phyloP scores from a whole-genome alignment of 192 early-diverging fungal species.

The Podila epicladia region DNA sequence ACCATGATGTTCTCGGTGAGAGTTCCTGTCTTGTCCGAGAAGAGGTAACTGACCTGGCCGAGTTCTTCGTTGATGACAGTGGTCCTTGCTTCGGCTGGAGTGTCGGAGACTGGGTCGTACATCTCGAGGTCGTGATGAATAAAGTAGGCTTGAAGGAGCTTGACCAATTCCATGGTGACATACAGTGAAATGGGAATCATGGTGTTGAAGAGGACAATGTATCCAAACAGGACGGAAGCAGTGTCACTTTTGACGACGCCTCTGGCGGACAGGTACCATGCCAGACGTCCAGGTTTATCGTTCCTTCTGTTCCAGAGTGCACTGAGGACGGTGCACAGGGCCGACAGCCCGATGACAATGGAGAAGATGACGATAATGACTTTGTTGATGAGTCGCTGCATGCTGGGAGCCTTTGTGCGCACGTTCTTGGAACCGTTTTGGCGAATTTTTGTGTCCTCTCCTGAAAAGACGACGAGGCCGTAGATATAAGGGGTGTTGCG shows the following conservation, averaged over 20 bases:
- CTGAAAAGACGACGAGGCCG: slow-evolving; percentile 80
- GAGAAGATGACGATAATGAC: slow-evolving; percentile 77
- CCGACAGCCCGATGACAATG: slow-evolving; percentile 65
- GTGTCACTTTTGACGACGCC: slow-evolving; percentile 29
- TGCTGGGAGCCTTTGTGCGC: slow-evolving; percentile 76
- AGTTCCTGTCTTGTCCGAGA: slow-evolving; percentile 93
- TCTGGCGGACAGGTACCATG: slow-evolving; percentile 64
- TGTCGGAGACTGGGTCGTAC: slow-evolving; percentile 77
- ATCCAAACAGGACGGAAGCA: slow-evolving; percentile 65
- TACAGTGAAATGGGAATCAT: slow-evolving; percentile 91
- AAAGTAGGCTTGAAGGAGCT: slow-evolving; percentile 77
- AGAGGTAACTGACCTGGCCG: slow-evolving; percentile 87
- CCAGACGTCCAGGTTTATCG: slow-evolving; percentile 12
- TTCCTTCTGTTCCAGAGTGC: slow-evolving; percentile 55
- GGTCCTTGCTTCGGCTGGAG: slow-evolving; percentile 80
- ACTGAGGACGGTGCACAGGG: slow-evolving; percentile 61
- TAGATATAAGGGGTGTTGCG: slow-evolving; percentile 84
- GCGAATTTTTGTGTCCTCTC: slow-evolving; percentile 75
- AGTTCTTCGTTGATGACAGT: slow-evolving; percentile 89
- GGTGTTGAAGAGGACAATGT: slow-evolving; percentile 84
- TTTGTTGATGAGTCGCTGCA: slow-evolving; percentile 82
- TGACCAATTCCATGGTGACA: slow-evolving; percentile 88
- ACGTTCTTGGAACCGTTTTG: slow-evolving; percentile 77
- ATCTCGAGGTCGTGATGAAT: slow-evolving; percentile 83
- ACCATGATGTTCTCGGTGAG: slow-evolving; percentile 90